phyloP scores from a whole-genome alignment of 371 early-diverging fungal species.

The Mycotypha africana region DNA sequence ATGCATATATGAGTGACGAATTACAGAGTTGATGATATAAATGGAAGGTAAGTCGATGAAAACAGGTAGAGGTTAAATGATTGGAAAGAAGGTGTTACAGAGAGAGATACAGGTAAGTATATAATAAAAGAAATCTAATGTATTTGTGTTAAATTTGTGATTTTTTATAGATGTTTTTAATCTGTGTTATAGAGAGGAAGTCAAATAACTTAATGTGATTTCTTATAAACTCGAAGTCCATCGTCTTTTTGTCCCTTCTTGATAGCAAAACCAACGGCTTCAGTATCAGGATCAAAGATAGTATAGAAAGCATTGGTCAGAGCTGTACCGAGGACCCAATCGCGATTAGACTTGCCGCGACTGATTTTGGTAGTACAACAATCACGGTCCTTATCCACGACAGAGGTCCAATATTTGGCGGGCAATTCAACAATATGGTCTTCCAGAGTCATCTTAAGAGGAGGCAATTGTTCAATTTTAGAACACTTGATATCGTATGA shows the following conservation, averaged over 20 bases:
- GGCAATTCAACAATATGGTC: slow-evolving; percentile 36
- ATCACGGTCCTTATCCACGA: slow-evolving; percentile 27
- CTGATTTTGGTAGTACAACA: slow-evolving; percentile 34
- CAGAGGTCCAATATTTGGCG: slow-evolving; percentile 31
- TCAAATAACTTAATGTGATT: slow-evolving; percentile 24
- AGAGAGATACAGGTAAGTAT: no score
- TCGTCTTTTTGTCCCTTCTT: slow-evolving; percentile 29
- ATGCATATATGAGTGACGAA: no score
- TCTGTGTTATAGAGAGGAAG: no score
- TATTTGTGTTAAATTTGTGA: no score
- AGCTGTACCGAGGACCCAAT: slow-evolving; percentile 41
- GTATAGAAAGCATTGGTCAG: slow-evolving; percentile 41
- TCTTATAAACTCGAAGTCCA: slow-evolving; percentile 32
- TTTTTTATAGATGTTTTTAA: no score
- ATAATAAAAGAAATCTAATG: no score
- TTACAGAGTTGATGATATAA: no score
- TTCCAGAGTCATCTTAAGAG: slow-evolving; percentile 32
- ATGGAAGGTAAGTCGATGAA: no score
- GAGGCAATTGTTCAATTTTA: slow-evolving; percentile 25
- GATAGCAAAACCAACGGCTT: slow-evolving; percentile 34
- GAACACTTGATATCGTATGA: slow-evolving; percentile 35
- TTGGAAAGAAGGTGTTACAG: no score
- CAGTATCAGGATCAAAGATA: slow-evolving; percentile 34
- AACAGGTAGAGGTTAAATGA: no score
- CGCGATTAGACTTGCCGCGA: slow-evolving; percentile 29